Evolutionary conservation across 2,329 filamentous ascomycete species (phyloP).

Genomic region (Fusarium setosum): DNA sequence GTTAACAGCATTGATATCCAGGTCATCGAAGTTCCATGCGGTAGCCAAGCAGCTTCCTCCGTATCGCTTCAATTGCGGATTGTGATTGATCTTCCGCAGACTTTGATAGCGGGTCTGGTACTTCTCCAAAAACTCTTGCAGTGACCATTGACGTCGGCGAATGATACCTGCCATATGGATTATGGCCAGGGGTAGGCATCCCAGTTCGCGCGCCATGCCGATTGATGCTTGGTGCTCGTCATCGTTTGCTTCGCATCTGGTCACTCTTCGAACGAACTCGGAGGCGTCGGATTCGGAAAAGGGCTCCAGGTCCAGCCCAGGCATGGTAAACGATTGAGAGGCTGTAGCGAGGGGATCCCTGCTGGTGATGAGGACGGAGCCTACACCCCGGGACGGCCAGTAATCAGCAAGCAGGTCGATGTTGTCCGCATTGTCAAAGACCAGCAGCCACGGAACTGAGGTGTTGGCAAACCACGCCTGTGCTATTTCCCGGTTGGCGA

Average conservation of each 20-base stretch:
- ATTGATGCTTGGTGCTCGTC: neutral
- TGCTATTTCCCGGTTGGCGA: no score
- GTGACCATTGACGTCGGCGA: neutral
- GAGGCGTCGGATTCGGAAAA: neutral
- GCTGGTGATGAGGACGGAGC: neutral
- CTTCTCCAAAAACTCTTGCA: neutral
- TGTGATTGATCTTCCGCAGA: neutral
- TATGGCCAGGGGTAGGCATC: neutral
- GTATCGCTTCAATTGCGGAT: no score
- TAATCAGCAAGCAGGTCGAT: neutral
- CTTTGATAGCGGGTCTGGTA: neutral
- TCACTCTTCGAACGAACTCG: neutral
- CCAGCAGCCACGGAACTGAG: neutral
- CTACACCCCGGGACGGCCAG: no score
- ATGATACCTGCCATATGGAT: neutral
- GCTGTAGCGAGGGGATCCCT: neutral
- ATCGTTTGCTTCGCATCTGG: neutral
- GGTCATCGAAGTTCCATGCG: neutral
- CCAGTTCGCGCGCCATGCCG: neutral
- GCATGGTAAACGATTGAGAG: neutral
- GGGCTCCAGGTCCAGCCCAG: neutral
- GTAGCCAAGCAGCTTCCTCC: neutral
- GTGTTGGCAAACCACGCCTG: no score
- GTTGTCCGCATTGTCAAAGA: neutral
- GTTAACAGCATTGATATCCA: neutral